Conservation (phyloP, 805 yeast genomes). For the Candida peoriensis region DNA sequence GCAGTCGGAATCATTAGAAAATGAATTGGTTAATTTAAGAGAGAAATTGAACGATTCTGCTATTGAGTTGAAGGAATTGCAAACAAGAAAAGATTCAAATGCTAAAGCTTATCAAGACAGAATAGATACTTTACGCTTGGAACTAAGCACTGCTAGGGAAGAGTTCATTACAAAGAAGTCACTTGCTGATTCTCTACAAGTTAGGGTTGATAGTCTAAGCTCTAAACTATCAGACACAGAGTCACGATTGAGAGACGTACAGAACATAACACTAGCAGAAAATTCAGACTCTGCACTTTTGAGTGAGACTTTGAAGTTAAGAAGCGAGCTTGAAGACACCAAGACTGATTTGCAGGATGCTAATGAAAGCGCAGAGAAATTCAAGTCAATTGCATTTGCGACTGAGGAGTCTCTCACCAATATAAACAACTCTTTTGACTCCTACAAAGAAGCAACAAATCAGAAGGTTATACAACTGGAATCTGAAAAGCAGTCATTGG, state of each 20-base stretch:
- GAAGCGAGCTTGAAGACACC: conserved; percentile 40
- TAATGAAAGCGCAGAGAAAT: conserved; percentile 52
- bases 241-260: conserved; percentile 27
- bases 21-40: conserved; percentile 39
- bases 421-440: conserved; percentile 50
- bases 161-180: conserved; percentile 37
- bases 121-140: conserved; percentile 48
- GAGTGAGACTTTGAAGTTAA: conserved; percentile 27
- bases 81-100: conserved; percentile 54
- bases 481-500: conserved; percentile 17
- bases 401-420: conserved; percentile 61
- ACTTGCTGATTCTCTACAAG: conserved; percentile 33
- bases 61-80: conserved; percentile 46
- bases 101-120: conserved; percentile 54
- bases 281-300: conserved; percentile 23
- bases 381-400: conserved; percentile 56
- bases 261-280: conserved; percentile 21
- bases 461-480: conserved; percentile 14
- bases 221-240: conserved; percentile 25
- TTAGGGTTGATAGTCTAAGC: conserved; percentile 31
- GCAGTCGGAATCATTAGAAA: conserved; percentile 46
- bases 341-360: conserved; percentile 53
- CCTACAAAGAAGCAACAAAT: conserved; percentile 28
- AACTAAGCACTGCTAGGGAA: conserved; percentile 37
- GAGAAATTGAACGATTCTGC: conserved; percentile 40